Percentiles rank a stretch among this genome's conserved stretches.
Conservation (phyloP, 2,329 filamentous ascomycete species). For the Penicillium janthinellum region DNA sequence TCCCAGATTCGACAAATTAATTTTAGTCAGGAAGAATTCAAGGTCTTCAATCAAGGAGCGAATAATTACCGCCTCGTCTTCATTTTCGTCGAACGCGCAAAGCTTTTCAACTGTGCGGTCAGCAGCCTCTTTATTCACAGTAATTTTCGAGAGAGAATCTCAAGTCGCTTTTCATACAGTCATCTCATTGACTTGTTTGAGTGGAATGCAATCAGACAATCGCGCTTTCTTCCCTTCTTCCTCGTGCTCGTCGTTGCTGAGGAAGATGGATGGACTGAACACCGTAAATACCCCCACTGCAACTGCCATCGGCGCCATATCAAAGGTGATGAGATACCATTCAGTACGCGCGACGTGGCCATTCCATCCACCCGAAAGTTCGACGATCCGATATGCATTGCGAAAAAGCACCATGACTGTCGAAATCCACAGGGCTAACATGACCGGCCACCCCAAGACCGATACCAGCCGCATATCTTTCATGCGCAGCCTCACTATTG, state of each 20-base stretch:
- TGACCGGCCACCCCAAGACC: background rate
- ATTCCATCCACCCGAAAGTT: constrained; percentile 7
- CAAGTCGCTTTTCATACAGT: background rate
- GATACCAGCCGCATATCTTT: background rate
- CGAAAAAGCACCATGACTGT: constrained; percentile 6
- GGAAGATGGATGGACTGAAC: constrained; percentile 3
- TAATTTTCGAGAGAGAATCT: too few species aligned
- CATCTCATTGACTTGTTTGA: background rate
- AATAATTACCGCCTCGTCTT: too few species aligned
- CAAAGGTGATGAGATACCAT: constrained; percentile 7
- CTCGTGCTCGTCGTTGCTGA: background rate
- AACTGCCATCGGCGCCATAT: constrained; percentile 7
- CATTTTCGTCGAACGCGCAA: too few species aligned
- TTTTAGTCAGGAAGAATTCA: too few species aligned
- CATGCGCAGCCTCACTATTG: background rate
- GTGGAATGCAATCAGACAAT: background rate
- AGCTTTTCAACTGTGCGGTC: too few species aligned
- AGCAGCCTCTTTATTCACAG: too few species aligned
- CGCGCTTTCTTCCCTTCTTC: background rate
- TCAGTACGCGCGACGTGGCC: constrained; percentile 6
- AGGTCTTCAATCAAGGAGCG: too few species aligned
- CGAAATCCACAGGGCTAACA: constrained; percentile 5
- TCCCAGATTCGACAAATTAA: too few species aligned
- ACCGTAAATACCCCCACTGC: constrained; percentile 1
- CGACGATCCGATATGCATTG: constrained; percentile 7